Evolutionary conservation across 2,329 filamentous ascomycete species (phyloP), one percentile per base, ranked within the genome.

Genomic region (Sporothrix mexicana): DNA sequence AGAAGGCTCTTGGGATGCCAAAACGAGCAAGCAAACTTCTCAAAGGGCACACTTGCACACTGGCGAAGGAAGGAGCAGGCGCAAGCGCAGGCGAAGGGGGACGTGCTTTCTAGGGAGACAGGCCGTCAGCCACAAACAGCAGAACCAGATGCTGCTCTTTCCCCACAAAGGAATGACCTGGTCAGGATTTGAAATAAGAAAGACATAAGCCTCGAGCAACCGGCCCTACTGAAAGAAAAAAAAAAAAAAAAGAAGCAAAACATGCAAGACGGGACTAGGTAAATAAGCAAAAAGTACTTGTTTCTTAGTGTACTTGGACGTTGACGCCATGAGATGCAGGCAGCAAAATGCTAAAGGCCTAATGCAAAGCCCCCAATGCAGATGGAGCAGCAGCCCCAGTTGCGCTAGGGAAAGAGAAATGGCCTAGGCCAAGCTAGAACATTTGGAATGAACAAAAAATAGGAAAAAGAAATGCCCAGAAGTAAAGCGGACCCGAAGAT

Each of bases 221-320:
- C 36, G 59, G 55, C 55, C 55, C 55, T 59, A 36, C 25, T 57
- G 17, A n/a, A 20, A 20, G 20, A 9, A 23, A 23, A 20, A 20
- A 53, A 9, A 23, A 23, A 8, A n/a, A 59, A 17, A 59, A 36
- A 59, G 10, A 59, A 59, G 55, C 53, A 53, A 10, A 41, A 43
- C 15, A 23, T 36, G 25, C 57, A 61, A 41, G 30, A 23, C 20
- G n/a, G n/a, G 17, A 51, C 47, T 51, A 51, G 15, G 15, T 9
- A 62, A 62, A 45, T 41, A 23, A 62, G 9, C 57, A 62, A n/a
- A 43, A 43, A 43, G 59, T 62, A 62, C 59, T 36, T 62, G 36
- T 36, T 36, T 36, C 30, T 36, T 36, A 7, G 30, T 36, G 30
- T 36, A 7, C 30, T 36, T 36, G 30, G 30, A 36, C 30, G 30